Evolutionary conservation across 2,329 filamentous ascomycete genomes (phyloP), one percentile per base, ranked within the genome.

Genomic region (Sclerotinia trifoliorum): DNA sequence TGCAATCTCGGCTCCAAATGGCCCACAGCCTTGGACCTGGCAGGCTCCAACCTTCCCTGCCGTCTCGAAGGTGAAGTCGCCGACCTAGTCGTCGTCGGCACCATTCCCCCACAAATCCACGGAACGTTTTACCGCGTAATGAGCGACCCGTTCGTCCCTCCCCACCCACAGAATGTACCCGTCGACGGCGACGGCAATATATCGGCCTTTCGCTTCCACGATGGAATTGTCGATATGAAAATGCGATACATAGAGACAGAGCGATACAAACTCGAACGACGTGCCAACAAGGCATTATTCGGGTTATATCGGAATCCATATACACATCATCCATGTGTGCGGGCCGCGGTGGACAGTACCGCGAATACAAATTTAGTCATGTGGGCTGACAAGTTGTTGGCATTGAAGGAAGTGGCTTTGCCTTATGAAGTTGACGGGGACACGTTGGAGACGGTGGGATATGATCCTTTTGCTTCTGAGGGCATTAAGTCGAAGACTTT

Each of bases 301-400:
- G 57, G 57, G 21, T n/a, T 61, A 5, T 61, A 61, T 48, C 57
- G 44, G 29, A 61, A 61, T 48, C 57, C 57, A 19, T 61, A 61
- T 24, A 61, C 57, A 11, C 57, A 61, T 17, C 57, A 61, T 61
- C 57, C 42, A 17, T 61, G 57, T 24, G 57, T 61, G 4, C 10
- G 44, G 29, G 57, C 42, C 1, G 57, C 57, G 5, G 57, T 61
- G 44, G 57, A 61, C n/a, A 48, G 57, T 48, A 61, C 57, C 5
- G 57, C 57, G 11, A 88, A 88, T 70, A 88, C 86, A 1, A 88
- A 88, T 64, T 78, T 88, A 21, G 79, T 84, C 0, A 85, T 83
- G 72, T 88, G 83, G 81, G 78, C 83, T 8, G 84, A 84, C 0
- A 80, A 83, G 52, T 72, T 87, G 63, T 78, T 87, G 7, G 84